These are phyloP conservation scores for Tripterygium wilfordii DNA, from an alignment of 177 flowering plant genomes.

Conservation along the genomic window DNA sequence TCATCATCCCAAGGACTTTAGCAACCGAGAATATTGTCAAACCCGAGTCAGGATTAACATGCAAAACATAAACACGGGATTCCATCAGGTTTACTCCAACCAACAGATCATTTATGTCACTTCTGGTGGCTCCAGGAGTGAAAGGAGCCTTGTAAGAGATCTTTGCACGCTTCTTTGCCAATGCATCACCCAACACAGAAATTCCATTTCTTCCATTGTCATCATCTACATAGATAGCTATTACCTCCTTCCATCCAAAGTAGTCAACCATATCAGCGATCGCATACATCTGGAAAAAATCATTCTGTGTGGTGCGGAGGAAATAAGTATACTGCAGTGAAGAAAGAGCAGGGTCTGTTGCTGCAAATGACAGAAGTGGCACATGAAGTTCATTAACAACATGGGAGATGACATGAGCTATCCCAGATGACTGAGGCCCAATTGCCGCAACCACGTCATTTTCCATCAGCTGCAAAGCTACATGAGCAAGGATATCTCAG, in stretches of 20 bases:
- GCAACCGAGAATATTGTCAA: constrained; percentile 50
- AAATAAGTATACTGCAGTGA: constrained; percentile 71
- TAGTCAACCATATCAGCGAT: constrained; percentile 62
- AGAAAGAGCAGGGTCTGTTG: constrained; percentile 83
- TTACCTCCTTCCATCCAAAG: constrained; percentile 73
- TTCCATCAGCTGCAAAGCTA: constrained; percentile 77
- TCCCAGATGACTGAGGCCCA: constrained; percentile 88
- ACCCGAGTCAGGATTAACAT: constrained; percentile 79
- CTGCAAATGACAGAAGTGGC: constrained; percentile 80
- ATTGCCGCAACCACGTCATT: constrained; percentile 64
- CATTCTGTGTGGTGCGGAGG: constrained; percentile 68
- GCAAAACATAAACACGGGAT: constrained; percentile 78
- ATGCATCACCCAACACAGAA: constrained; percentile 65
- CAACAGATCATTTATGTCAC: constrained; percentile 42
- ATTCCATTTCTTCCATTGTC: constrained; percentile 83
- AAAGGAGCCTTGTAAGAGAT: constrained; percentile 74
- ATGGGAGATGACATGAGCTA: constrained; percentile 81
- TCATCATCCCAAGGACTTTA: constrained; percentile 58
- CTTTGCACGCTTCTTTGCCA: constrained; percentile 62
- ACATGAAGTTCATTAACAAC: constrained; percentile 76
- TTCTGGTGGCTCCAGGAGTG: constrained; percentile 38
- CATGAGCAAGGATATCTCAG: constrained; percentile 12
- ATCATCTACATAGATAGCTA: constrained; percentile 79
- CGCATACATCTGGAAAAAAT: constrained; percentile 76
- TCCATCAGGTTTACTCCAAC: constrained; percentile 63